Base-by-base conservation (phyloP, 2,329 filamentous ascomycete species). In the Nothophaeocryptopus gaeumannii region DNA sequence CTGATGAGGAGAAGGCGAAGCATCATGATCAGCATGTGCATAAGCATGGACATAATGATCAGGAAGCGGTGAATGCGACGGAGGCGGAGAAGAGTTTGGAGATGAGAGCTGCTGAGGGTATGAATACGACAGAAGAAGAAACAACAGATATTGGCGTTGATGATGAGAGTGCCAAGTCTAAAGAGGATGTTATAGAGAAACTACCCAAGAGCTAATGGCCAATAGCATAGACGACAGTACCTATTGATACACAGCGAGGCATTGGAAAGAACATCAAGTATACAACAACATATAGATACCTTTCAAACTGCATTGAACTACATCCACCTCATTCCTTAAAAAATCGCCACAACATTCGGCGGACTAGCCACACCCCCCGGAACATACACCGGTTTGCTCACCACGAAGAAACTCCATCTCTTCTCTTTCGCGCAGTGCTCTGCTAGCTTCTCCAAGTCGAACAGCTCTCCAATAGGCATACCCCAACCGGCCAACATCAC, bases 381-480 rank as follows among this genome's bases (percentile, higher is more conserved):
- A 11, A 66, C 75, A 61, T 76, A 74, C 36, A 68, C 72, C n/a
- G 70, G 69, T 68, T 75, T 73, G 46, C 74, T 77, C 0, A 63
- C 62, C 8, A 78, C 60, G 60, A 78, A 78, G 61, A 78, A 78
- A 40, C 64, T 71, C 67, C 70, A 78, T 40, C 74, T 60, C 16
- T 63, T 58, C 20, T 60, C 39, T 13, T 58, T 52, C 50, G 62
- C 56, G 55, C 75, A 78, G 37, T 74, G 60, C 44, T 52, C 65
- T 1, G 72, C 70, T 41, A 78, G 56, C 37, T 52, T 63, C 63
- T 78, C 76, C 8, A 78, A 63, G 60, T 77, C 72, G 55, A 77
- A 78, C 3, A 78, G 59, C 62, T 78, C 76, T 16, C 75, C 75
- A 56, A 78, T 76, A 11, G 76, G 75, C 58, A 72, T 74, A 0